phyloP scores from a whole-genome alignment of 371 early-diverging fungal species.

The Funneliformis caledonium region DNA sequence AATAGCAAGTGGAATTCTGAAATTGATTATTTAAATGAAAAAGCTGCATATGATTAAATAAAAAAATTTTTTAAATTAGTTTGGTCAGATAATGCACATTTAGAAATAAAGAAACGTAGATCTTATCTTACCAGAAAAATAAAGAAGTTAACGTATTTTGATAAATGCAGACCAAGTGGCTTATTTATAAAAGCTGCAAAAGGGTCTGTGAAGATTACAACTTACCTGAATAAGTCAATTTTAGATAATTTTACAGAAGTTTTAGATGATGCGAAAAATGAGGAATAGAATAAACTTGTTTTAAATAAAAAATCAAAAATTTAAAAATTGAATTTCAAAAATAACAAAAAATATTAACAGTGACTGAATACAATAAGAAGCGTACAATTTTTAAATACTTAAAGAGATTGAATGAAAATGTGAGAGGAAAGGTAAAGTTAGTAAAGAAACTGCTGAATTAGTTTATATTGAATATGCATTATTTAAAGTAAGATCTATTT shows the following conservation, averaged over 20 bases:
- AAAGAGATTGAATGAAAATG: not conserved
- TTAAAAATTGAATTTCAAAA: not conserved
- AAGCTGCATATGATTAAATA: too few species aligned
- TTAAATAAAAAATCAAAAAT: not conserved
- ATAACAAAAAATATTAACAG: not conserved
- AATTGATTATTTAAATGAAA: too few species aligned
- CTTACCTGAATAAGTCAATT: not conserved
- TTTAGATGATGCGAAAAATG: not conserved
- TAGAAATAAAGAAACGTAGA: too few species aligned
- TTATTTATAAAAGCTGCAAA: not conserved
- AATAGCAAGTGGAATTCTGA: too few species aligned
- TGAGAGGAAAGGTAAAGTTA: not conserved
- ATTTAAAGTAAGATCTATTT: not conserved
- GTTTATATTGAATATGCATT: not conserved
- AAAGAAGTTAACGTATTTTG: too few species aligned
- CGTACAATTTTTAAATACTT: not conserved
- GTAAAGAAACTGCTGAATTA: constrained; percentile 2
- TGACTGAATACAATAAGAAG: constrained; percentile 14
- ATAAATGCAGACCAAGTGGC: too few species aligned
- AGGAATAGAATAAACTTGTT: not conserved
- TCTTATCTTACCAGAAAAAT: too few species aligned
- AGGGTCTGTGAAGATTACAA: not conserved
- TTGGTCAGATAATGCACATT: too few species aligned
- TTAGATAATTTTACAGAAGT: not conserved
- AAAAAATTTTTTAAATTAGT: too few species aligned